Evolutionary conservation across 2,329 filamentous ascomycete species (phyloP), one percentile per base, ranked within the genome.

Genomic region (Phialocephala subalpina): DNA sequence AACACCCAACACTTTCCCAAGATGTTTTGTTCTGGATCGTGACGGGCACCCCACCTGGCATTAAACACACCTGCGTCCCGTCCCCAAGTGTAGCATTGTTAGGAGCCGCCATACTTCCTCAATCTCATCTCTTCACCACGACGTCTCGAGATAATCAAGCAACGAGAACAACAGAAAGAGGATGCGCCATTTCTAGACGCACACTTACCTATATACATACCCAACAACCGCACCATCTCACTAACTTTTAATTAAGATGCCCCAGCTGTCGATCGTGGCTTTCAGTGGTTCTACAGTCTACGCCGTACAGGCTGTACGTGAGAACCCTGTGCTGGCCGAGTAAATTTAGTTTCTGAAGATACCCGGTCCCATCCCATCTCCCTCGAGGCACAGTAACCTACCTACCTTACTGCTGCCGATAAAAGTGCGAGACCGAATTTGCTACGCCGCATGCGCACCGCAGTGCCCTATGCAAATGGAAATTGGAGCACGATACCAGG

Each of bases 1-100:
- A 6, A 56, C 69, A 70, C 14, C 69, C 69, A 18, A 33, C 62
- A 9, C 56, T 35, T 7, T 52, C 38, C 63, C 62, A 71, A 3
- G 47, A 29, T 33, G 38, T 65, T 7, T 36, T 29, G 56, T 71
- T 70, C 25, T 70, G 66, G 20, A 71, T 58, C 2, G n/a, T 22
- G 22, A 66, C 36, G 2, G 64, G 60, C 5, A 62, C 45, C 8
- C n/a, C 61, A 16, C 62, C 64, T 7, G 45, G 58, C 16, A 62
- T 35, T 47, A 63, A 29, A 62, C 63, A 68, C 33, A 22, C 14
- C 22, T 36, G 40, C 47, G 59, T 52, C 45, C 2, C 29, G 22
- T 36, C 27, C 20, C 35, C 25, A 1, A n/a, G 7, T 3, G 59
- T 53, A 53, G 25, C 49, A 53, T 53, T 53, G 6, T 25, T 18